Percentiles rank a stretch among this genome's conserved stretches.
phyloP scores from a whole-genome alignment of 208 protist species.

The Endotrypanum monterogeii region DNA sequence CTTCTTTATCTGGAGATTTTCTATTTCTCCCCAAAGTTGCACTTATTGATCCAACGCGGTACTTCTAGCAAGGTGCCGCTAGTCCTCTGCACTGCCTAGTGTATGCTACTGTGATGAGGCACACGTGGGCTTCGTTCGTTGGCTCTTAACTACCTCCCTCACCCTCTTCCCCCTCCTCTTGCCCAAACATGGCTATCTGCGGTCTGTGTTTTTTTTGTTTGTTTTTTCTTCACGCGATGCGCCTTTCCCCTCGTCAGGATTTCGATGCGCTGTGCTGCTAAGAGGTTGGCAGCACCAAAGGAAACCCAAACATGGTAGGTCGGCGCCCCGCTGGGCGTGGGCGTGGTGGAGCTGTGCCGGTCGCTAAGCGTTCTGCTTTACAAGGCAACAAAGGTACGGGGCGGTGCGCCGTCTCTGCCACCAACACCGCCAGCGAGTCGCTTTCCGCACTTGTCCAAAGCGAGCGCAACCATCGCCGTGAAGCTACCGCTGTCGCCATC shows the following conservation, averaged over 20 bases:
- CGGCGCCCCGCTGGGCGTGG: neutral
- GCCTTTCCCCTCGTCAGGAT: neutral
- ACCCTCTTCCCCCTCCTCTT: neutral
- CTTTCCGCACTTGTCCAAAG: conserved; percentile 5
- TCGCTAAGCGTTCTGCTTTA: conserved; percentile 1
- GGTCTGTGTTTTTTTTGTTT: neutral
- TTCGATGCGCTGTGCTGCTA: neutral
- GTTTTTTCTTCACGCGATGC: neutral
- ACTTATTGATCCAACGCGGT: neutral
- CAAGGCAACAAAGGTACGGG: conserved; percentile 4
- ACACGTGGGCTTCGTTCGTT: too few species aligned
- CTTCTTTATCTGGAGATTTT: too few species aligned
- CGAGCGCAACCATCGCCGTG: conserved; percentile 3
- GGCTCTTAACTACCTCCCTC: too few species aligned
- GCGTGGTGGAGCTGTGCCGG: conserved; percentile 1
- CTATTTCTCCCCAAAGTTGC: neutral
- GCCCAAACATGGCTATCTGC: too few species aligned
- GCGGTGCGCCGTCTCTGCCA: neutral
- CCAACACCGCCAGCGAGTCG: neutral
- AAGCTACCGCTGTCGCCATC: neutral
- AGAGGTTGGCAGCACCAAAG: neutral
- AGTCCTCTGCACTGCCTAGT: neutral
- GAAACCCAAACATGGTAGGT: neutral
- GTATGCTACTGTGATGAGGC: neutral
- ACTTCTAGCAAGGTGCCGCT: too few species aligned